Evolutionary conservation across 192 early-diverging fungal species (phyloP).

Genomic region (Pecoramyces ruminantium): DNA sequence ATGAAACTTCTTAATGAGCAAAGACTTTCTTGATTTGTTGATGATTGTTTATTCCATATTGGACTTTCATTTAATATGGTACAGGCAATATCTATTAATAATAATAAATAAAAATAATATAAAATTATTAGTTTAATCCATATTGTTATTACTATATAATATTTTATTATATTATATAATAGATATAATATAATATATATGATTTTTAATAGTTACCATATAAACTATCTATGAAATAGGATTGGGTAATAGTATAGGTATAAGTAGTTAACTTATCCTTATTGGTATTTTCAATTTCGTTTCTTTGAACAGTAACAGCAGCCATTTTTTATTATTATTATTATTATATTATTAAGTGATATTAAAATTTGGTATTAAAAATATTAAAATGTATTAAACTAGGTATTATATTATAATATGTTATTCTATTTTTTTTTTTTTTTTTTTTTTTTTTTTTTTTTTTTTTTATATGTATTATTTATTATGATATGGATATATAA

Average conservation of each 20-base stretch:
- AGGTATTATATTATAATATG: too few species aligned
- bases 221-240: background rate
- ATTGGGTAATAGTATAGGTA: background rate
- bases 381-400: background rate
- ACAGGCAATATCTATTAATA: background rate
- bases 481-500: too few species aligned
- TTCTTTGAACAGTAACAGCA: background rate
- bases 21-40: background rate
- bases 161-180: too few species aligned
- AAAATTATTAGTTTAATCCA: too few species aligned
- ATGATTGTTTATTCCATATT: background rate
- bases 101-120: background rate
- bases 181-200: too few species aligned
- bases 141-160: too few species aligned
- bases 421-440: too few species aligned
- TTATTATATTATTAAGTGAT: background rate
- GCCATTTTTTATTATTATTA: background rate
- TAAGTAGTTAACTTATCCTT: background rate
- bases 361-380: background rate
- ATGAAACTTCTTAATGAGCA: background rate
- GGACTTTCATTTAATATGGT: background rate
- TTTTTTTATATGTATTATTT: too few species aligned
- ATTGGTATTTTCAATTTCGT: background rate
- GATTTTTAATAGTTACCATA: background rate
- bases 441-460: too few species aligned